A percentile compares a stretch with the other conserved stretches of the same genome.
Evolutionary conservation across 345 rosid genomes (phyloP).

Genomic region (Populus ilicifolia): DNA sequence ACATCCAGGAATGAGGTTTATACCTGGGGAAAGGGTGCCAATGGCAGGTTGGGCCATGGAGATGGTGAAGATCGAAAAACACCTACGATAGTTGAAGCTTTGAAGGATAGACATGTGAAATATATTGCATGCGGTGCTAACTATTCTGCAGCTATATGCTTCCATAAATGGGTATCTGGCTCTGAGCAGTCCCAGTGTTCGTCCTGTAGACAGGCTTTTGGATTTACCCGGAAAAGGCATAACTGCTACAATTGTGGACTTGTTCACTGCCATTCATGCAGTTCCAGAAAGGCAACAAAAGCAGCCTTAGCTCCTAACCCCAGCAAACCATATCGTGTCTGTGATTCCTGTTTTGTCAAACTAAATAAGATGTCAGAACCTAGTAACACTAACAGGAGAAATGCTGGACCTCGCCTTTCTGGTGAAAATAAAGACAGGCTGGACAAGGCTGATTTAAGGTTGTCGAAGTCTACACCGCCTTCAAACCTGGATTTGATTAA

Average conservation of each 20-base stretch:
- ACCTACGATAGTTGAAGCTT: slow-evolving; percentile 70
- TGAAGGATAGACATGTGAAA: slow-evolving; percentile 87
- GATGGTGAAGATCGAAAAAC: slow-evolving; percentile 79
- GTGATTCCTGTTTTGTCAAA: slow-evolving; percentile 79
- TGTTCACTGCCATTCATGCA: slow-evolving; percentile 94
- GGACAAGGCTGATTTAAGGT: slow-evolving; percentile 79
- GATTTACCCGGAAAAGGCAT: slow-evolving; percentile 88
- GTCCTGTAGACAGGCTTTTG: slow-evolving; percentile 87
- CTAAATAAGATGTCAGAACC: slow-evolving; percentile 68
- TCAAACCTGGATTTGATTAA: slow-evolving; percentile 86
- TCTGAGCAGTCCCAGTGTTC: slow-evolving; percentile 92
- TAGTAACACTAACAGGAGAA: slow-evolving; percentile 52
- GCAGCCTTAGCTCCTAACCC: slow-evolving; percentile 90
- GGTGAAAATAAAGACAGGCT: slow-evolving; percentile 87
- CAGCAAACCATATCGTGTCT: slow-evolving; percentile 82
- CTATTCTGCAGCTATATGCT: slow-evolving; percentile 80
- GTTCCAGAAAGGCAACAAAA: slow-evolving; percentile 72
- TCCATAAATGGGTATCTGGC: slow-evolving; percentile 90
- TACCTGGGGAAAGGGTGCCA: slow-evolving; percentile 98
- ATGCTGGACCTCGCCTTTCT: slow-evolving; percentile 69
- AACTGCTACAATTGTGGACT: slow-evolving; percentile 97
- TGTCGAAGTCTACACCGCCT: slow-evolving; percentile 61
- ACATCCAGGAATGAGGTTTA: slow-evolving; percentile 82
- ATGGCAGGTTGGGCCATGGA: slow-evolving; percentile 95
- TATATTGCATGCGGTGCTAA: slow-evolving; percentile 86